Evolutionary conservation across 2,329 filamentous ascomycete genomes (phyloP), one percentile per base, ranked within the genome.

Genomic region (Ceratocystis albifundus): DNA sequence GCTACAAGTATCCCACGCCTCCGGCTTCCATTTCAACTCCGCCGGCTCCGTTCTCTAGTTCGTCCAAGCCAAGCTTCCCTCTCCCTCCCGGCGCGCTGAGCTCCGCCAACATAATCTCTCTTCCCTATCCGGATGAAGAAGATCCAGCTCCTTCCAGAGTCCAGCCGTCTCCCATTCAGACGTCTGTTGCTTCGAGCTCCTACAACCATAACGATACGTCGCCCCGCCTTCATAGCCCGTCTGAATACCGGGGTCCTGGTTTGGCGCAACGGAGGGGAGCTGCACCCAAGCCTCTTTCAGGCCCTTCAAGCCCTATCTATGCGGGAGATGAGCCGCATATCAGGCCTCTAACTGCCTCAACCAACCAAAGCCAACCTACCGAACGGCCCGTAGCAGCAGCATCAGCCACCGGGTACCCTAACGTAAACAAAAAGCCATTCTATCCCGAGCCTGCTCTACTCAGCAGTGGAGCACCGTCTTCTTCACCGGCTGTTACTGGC

Each of bases 261-360:
- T 79, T 96, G 68, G 90, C 90, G 20, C 90, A 96, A 77, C 82
- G 92, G 70, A 84, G 92, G 72, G 89, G 89, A 28, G 87, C 88
- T n/a, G 86, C 82, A 6, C 89, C 90, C 28, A 92, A 90, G 73
- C 88, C 90, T 61, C 80, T 96, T 62, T 88, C 90, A 67, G 90
- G 92, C 69, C 92, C 91, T 0, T 86, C 88, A 20, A 90, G 88
- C 57, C 88, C 89, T 22, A 87, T 88, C 68, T 79, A 81, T 28
- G 89, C 94, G 69, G 87, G 87, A 71, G 86, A 90, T 66, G 88
- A 84, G n/a, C 78, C 96, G 65, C 95, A 95, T 74, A 88, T 89
- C 68, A 86, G 85, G 71, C 82, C 83, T 5, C 71, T 84, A 62
- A 75, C 76, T 75, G 76, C 76, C 76, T 72, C 68, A 75, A 71